Evolutionary conservation across 2,329 filamentous ascomycete genomes (phyloP).

Genomic region (Huntiella bhutanensis): DNA sequence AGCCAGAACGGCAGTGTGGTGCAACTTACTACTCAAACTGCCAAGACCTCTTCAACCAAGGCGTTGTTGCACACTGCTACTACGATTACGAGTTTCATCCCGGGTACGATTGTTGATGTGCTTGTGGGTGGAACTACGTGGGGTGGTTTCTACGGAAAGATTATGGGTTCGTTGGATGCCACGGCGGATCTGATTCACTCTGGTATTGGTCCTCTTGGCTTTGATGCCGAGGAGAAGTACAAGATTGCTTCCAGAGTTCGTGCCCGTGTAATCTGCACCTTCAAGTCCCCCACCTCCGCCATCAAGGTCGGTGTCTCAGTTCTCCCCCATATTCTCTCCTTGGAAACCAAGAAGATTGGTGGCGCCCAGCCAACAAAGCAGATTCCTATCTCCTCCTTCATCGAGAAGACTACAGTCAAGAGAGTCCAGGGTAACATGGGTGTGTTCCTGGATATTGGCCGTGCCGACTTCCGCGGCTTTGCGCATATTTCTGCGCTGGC

Average conservation of each 20-base stretch:
- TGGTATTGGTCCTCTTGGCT: slow-evolving; percentile 48
- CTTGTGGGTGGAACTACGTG: slow-evolving; percentile 57
- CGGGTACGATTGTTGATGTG: slow-evolving; percentile 76
- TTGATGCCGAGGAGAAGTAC: slow-evolving; percentile 57
- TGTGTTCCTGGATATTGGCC: slow-evolving; percentile 54
- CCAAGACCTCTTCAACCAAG: slow-evolving; percentile 47
- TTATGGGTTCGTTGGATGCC: slow-evolving; percentile 79
- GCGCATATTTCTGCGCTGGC: slow-evolving; percentile 88
- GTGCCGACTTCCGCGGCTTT: slow-evolving; percentile 54
- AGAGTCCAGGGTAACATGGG: slow-evolving; percentile 67
- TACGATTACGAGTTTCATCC: slow-evolving; percentile 75
- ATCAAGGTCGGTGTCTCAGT: slow-evolving; percentile 78
- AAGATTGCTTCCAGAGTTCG: slow-evolving; percentile 71
- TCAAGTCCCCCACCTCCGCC: slow-evolving; percentile 52
- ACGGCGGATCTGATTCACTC: slow-evolving; percentile 86
- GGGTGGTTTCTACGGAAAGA: slow-evolving; percentile 68
- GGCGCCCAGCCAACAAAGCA: slow-evolving; percentile 33
- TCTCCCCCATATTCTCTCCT: slow-evolving; percentile 59
- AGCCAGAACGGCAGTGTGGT: slow-evolving; percentile 66
- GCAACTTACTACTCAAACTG: slow-evolving; percentile 61
- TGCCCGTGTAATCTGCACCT: slow-evolving; percentile 73
- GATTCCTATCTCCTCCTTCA: slow-evolving; percentile 52
- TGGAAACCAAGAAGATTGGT: slow-evolving; percentile 28
- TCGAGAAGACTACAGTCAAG: slow-evolving; percentile 61
- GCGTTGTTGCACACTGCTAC: slow-evolving; percentile 56